Evolutionary conservation across 2,329 filamentous ascomycete species (phyloP).

Genomic region (Hirsutella thompsonii): DNA sequence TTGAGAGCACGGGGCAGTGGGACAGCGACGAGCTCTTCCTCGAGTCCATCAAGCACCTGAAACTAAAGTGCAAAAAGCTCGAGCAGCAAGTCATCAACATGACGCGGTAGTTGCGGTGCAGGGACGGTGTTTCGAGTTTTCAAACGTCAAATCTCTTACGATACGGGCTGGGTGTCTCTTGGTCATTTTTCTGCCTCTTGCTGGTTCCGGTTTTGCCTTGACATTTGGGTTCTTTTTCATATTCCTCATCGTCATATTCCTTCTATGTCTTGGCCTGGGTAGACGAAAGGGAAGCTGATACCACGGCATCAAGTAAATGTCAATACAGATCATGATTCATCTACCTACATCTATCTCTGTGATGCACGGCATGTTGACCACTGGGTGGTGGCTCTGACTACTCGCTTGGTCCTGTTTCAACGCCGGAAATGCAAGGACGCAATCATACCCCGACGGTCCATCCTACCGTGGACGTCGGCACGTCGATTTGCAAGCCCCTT

Average conservation of each 20-base stretch:
- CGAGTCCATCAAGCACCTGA: constrained; percentile 74
- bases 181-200: neutral
- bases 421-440: neutral
- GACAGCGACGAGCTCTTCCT: constrained; percentile 89
- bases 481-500: too few species aligned
- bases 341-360: neutral
- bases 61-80: constrained; percentile 67
- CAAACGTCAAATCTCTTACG: neutral
- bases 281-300: constrained; percentile 18
- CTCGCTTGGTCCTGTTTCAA: too few species aligned
- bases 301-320: constrained; percentile 11
- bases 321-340: neutral
- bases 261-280: constrained; percentile 9
- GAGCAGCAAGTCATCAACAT: constrained; percentile 58
- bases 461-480: too few species aligned
- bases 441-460: too few species aligned
- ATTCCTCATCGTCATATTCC: neutral
- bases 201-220: neutral
- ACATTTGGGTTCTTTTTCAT: too few species aligned
- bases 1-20: constrained; percentile 93
- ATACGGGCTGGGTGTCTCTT: neutral
- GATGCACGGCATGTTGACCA: neutral
- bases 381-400: too few species aligned
- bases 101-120: constrained; percentile 27
- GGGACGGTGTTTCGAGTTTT: neutral